These are phyloP conservation scores for Staphylotrichum tortipilum DNA, from an alignment of 495 filamentous ascomycete species.

Conservation along the genomic window DNA sequence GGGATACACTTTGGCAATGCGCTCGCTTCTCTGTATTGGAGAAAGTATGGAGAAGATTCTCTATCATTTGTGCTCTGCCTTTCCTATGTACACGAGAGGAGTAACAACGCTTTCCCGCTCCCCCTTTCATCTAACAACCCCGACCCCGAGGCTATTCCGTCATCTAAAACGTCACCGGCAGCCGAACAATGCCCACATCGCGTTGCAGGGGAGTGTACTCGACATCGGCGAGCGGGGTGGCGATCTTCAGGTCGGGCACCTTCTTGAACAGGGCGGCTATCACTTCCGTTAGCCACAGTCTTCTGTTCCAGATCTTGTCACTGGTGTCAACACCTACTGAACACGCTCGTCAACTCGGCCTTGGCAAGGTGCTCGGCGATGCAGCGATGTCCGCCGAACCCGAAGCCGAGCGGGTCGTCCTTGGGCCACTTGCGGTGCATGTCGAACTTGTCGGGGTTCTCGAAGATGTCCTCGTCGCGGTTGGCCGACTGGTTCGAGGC, in stretches of 20 bases:
- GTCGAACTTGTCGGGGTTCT: conserved; percentile 33
- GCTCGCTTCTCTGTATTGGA: no score
- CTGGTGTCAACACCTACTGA: conserved; percentile 23
- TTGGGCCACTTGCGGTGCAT: conserved; percentile 31
- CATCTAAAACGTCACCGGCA: conserved; percentile 22
- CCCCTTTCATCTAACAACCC: background rate
- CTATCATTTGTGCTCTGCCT: no score
- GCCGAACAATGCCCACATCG: conserved; percentile 33
- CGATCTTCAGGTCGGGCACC: conserved; percentile 31
- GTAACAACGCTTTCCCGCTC: no score
- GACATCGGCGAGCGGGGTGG: conserved; percentile 26
- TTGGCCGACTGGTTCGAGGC: conserved; percentile 40
- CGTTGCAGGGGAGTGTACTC: conserved; percentile 27
- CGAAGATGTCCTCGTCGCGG: conserved; percentile 38
- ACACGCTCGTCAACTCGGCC: conserved; percentile 30
- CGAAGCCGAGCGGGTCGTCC: conserved; percentile 35
- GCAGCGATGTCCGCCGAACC: conserved; percentile 37
- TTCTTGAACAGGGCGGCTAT: conserved; percentile 24
- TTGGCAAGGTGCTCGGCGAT: conserved; percentile 37
- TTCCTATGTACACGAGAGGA: no score
- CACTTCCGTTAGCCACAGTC: background rate
- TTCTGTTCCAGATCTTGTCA: background rate
- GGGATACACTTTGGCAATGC: no score
- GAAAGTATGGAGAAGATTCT: no score
- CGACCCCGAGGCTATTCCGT: background rate